A percentile compares a stretch with the other conserved stretches of the same genome.
Conservation (phyloP, 306 rosid genomes). For the Trifolium subterraneum region DNA sequence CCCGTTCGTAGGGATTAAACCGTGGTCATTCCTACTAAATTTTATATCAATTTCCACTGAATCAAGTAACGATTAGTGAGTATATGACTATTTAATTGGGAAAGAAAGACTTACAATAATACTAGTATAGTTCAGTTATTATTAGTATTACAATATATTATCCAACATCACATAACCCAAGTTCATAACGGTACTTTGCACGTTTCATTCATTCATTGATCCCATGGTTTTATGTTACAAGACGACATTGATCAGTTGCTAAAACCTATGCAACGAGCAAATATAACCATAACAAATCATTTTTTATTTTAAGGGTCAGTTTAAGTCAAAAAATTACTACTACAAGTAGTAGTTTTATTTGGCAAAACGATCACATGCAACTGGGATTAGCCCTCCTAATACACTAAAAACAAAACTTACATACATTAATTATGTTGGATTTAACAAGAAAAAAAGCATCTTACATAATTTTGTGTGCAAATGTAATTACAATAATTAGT, state of each 20-base stretch:
- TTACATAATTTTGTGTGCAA: neutral
- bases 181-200: constrained; percentile 34
- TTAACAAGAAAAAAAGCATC: neutral
- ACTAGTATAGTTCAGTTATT: too few species aligned
- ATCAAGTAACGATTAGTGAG: too few species aligned
- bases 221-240: constrained; percentile 11
- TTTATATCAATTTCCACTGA: too few species aligned
- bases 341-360: neutral
- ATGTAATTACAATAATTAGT: neutral
- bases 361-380: neutral
- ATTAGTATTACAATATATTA: neutral
- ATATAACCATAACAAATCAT: neutral
- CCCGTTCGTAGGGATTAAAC: too few species aligned
- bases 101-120: too few species aligned
- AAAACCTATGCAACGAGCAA: constrained; percentile 21
- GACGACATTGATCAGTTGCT: constrained; percentile 46
- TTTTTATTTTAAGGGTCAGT: neutral
- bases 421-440: neutral
- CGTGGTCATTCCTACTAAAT: too few species aligned
- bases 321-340: neutral
- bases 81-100: too few species aligned
- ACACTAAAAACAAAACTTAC: neutral
- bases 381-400: neutral
- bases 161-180: constrained; percentile 27
- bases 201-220: constrained; percentile 44